Conservation (phyloP, 176 grass and related monocot genomes). For the Neostapfia colusana region DNA sequence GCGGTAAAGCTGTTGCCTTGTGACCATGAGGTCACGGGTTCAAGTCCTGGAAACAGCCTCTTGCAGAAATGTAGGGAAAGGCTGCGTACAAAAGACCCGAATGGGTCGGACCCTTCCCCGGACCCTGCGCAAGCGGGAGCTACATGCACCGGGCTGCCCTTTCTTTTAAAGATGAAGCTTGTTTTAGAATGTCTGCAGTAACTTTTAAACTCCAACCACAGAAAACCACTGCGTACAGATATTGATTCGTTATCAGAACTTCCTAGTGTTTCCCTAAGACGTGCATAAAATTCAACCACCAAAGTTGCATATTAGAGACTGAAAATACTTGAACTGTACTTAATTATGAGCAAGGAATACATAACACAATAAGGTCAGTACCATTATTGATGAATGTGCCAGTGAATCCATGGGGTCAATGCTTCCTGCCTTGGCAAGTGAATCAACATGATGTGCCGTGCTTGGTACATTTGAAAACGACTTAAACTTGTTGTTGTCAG, state of each 20-base stretch:
- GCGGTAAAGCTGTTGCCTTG: no score
- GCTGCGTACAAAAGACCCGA: no score
- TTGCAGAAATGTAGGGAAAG: no score
- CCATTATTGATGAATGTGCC: slow-evolving; percentile 30
- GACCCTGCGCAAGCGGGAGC: no score
- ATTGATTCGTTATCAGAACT: background rate
- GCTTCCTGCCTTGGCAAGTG: slow-evolving; percentile 30
- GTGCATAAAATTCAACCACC: background rate
- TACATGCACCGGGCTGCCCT: no score
- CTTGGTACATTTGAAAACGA: slow-evolving; percentile 20
- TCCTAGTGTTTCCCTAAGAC: slow-evolving; percentile 8
- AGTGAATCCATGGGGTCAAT: slow-evolving; percentile 29
- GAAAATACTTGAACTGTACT: background rate
- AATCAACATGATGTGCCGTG: slow-evolving; percentile 27
- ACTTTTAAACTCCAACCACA: background rate
- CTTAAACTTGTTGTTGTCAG: slow-evolving; percentile 48
- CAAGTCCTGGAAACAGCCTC: no score
- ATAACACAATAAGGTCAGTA: slow-evolving; percentile 5
- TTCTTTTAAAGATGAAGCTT: no score
- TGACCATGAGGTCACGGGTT: no score
- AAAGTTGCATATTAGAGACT: background rate
- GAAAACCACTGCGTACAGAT: background rate
- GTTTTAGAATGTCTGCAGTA: background rate
- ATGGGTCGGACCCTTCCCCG: no score
- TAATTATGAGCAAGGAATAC: background rate